These are phyloP conservation scores for Straminergon stramineum DNA, from an alignment of 225 moss, liverwort and hornwort species.

Conservation along the genomic window DNA sequence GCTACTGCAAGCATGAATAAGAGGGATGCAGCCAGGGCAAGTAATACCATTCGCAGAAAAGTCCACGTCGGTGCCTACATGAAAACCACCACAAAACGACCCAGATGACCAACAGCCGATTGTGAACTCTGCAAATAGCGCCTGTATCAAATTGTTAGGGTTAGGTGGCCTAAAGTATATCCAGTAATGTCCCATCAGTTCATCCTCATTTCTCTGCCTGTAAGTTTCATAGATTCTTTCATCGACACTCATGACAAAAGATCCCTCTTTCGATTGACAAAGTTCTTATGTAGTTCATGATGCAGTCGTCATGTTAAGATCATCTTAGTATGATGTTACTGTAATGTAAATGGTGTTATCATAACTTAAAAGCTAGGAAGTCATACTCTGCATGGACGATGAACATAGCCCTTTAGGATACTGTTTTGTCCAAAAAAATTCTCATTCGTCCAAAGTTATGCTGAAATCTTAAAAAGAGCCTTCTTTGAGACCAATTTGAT, in stretches of 20 bases:
- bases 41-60: slow-evolving; percentile 46
- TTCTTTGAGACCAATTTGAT: background rate
- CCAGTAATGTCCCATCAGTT: background rate
- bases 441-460: background rate
- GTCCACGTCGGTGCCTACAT: slow-evolving; percentile 75
- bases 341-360: background rate
- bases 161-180: background rate
- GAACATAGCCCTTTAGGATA: background rate
- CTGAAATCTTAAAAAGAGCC: background rate
- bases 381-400: background rate
- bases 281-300: background rate
- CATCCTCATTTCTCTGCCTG: background rate
- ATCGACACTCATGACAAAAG: background rate
- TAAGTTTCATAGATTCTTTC: background rate
- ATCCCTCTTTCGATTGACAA: background rate
- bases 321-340: background rate
- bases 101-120: background rate
- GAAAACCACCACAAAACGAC: background rate
- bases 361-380: background rate
- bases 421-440: no score
- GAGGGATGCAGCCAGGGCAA: slow-evolving; percentile 62
- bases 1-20: slow-evolving; percentile 68
- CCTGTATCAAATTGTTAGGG: background rate
- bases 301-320: background rate
- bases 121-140: background rate